Evolutionary conservation across 768 basidiomycete species (phyloP).

Genomic region (Hemileccinum rubropunctum): DNA sequence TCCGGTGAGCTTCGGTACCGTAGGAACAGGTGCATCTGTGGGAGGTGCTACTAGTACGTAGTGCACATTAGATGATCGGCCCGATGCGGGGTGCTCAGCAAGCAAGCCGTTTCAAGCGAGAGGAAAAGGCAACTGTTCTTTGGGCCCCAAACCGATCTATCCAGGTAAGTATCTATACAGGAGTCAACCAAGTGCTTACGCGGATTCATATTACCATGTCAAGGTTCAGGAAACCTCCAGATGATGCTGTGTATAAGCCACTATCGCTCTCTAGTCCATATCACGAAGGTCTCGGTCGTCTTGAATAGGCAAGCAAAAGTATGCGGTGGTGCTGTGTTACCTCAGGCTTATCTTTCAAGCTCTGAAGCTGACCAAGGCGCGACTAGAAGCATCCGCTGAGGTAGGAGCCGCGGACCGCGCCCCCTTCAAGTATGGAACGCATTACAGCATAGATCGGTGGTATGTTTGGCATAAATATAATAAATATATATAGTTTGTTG

Average conservation of each 20-base stretch:
- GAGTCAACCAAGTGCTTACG: neutral
- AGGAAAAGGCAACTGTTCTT: conserved; percentile 35
- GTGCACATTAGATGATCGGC: conserved; percentile 39
- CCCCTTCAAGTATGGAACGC: conserved; percentile 19
- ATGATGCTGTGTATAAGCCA: conserved; percentile 6
- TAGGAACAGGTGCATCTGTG: conserved; percentile 37
- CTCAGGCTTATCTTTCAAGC: conserved; percentile 40
- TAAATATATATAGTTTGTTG: neutral
- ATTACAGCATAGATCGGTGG: conserved; percentile 23
- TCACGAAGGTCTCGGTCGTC: conserved; percentile 11
- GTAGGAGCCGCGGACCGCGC: conserved; percentile 31
- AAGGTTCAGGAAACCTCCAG: conserved; percentile 25
- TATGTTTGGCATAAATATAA: conserved; percentile 6
- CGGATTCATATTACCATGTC: conserved; percentile 20
- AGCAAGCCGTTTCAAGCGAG: conserved; percentile 31
- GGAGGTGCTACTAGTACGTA: conserved; percentile 34
- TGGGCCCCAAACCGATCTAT: conserved; percentile 34
- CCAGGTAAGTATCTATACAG: conserved; percentile 22
- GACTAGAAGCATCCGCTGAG: conserved; percentile 29
- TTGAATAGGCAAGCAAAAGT: conserved; percentile 16
- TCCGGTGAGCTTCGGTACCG: conserved; percentile 27
- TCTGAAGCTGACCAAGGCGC: conserved; percentile 31
- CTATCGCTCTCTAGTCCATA: conserved; percentile 16
- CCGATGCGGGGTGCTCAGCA: conserved; percentile 38
- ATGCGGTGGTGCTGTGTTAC: conserved; percentile 19